Evolutionary conservation across 305 asterid genomes (phyloP).

Genomic region (Lippia alba): DNA sequence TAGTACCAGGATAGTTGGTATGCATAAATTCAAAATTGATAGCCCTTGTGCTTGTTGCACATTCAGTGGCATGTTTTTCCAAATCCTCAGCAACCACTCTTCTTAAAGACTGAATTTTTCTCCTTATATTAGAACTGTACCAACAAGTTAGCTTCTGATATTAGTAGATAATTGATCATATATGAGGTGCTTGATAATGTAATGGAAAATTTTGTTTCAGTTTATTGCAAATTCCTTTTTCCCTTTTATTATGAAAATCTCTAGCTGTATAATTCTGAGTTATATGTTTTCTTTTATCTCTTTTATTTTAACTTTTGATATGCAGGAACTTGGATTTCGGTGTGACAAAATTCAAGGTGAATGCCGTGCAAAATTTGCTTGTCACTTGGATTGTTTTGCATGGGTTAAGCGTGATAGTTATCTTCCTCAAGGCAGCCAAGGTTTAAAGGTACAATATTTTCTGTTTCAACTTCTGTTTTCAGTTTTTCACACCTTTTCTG

Average conservation of each 20-base stretch:
- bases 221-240: conserved; percentile 26
- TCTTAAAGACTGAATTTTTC: conserved; percentile 23
- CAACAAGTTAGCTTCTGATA: conserved; percentile 8
- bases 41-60: conserved; percentile 17
- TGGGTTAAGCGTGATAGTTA: conserved; percentile 99
- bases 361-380: conserved; percentile 96
- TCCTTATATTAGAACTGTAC: conserved; percentile 14
- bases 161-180: conserved; percentile 20
- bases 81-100: conserved; percentile 28
- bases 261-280: not conserved
- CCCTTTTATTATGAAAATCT: conserved; percentile 7
- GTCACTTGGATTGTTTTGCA: conserved; percentile 99
- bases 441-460: conserved; percentile 75
- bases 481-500: conserved; percentile 3
- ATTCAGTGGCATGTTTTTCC: conserved; percentile 17
- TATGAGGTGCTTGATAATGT: conserved; percentile 20
- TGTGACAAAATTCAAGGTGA: conserved; percentile 95
- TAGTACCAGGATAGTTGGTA: conserved; percentile 25
- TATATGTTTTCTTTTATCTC: conserved; percentile 13
- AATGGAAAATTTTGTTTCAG: conserved; percentile 18
- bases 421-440: conserved; percentile 99
- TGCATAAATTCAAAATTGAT: conserved; percentile 26
- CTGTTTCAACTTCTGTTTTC: conserved; percentile 30
- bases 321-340: conserved; percentile 95
- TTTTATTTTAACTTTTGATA: conserved; percentile 34